These are phyloP conservation scores for Neonectria ditissima DNA, from an alignment of 2,329 filamentous ascomycete genomes.

Conservation along the genomic window DNA sequence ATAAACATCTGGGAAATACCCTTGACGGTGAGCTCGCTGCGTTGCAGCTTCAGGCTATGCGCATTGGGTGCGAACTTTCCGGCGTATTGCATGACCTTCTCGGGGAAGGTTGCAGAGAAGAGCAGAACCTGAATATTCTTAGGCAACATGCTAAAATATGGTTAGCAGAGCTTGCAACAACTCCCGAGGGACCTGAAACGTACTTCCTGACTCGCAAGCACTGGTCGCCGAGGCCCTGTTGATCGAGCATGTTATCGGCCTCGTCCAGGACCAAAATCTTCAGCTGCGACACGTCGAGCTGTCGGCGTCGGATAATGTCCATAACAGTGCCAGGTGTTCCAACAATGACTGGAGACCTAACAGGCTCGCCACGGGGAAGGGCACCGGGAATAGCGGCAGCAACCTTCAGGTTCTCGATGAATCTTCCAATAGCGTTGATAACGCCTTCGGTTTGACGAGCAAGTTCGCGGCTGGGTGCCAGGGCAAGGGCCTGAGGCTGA, in stretches of 20 bases:
- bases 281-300: slow-evolving; percentile 78
- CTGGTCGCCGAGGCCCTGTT: slow-evolving; percentile 94
- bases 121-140: slow-evolving; percentile 85
- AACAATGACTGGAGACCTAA: slow-evolving; percentile 84
- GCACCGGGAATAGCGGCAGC: slow-evolving; percentile 86
- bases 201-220: slow-evolving; percentile 90
- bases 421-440: slow-evolving; percentile 84
- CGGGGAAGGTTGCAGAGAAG: slow-evolving; percentile 94
- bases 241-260: slow-evolving; percentile 98
- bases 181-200: slow-evolving; percentile 8
- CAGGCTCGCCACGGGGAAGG: slow-evolving; percentile 73
- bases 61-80: slow-evolving; percentile 85
- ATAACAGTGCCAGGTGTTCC: slow-evolving; percentile 94
- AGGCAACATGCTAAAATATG: slow-evolving; percentile 72
- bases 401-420: slow-evolving; percentile 80
- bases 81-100: slow-evolving; percentile 87
- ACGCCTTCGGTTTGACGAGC: slow-evolving; percentile 94
- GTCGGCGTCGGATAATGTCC: slow-evolving; percentile 83
- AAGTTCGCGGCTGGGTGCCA: slow-evolving; percentile 93
- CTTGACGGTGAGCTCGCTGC: slow-evolving; percentile 93
- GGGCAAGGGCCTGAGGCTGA: slow-evolving; percentile 85
- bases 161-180: slow-evolving; percentile 46
- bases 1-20: slow-evolving; percentile 99
- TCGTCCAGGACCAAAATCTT: slow-evolving; percentile 93
- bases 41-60: slow-evolving; percentile 87